phyloP scores from a whole-genome alignment of 305 asterid species.

The Euphrasia arctica region DNA sequence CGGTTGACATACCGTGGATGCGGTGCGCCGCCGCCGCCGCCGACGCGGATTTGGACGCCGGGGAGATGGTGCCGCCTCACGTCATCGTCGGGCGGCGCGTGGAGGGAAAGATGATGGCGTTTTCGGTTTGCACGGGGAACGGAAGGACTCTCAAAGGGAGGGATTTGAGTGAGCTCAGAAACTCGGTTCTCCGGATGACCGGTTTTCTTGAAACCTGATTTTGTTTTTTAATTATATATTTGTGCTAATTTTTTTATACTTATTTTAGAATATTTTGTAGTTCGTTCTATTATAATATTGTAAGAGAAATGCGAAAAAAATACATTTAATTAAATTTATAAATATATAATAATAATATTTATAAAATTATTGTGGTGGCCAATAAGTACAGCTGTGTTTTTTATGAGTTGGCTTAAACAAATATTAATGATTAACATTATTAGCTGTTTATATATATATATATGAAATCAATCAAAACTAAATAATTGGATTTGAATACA shows the following conservation, averaged over 20 bases:
- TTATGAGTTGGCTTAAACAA: no score
- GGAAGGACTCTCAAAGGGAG: constrained; percentile 12
- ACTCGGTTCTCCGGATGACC: constrained; percentile 16
- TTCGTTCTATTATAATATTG: no score
- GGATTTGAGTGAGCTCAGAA: constrained; percentile 8
- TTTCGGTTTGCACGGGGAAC: constrained; percentile 9
- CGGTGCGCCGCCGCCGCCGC: constrained; percentile 28
- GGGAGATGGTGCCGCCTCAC: constrained; percentile 15
- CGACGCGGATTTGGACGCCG: constrained; percentile 30
- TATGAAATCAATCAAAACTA: no score
- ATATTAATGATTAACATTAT: no score
- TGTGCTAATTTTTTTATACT: not conserved
- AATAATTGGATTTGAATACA: no score
- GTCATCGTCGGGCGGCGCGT: constrained; percentile 15
- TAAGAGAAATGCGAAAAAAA: no score
- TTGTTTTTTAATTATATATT: not conserved
- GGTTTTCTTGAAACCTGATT: constrained; percentile 11
- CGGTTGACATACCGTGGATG: constrained; percentile 52
- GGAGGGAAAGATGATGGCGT: constrained; percentile 18
- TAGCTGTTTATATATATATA: no score
- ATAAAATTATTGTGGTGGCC: not conserved
- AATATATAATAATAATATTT: not conserved
- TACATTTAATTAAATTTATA: no score
- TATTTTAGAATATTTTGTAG: no score
- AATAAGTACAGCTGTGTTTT: no score